Evolutionary conservation across 257 asterid genomes (phyloP).

Genomic region (Lycium ferocissimum): DNA sequence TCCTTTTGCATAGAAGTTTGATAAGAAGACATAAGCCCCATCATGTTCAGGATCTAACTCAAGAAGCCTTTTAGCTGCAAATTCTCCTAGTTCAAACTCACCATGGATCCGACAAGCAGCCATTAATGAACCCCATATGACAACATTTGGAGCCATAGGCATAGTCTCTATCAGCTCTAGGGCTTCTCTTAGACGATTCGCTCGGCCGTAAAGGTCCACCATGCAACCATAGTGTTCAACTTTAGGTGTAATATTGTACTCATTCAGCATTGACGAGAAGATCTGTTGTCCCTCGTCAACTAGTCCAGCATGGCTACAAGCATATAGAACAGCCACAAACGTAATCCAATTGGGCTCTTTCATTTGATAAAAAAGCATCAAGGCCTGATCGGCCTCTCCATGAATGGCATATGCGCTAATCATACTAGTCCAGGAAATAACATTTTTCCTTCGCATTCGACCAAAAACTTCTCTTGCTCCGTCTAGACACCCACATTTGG

Average conservation of each 20-base stretch:
- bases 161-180: slow-evolving; percentile 65
- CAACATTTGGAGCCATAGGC: slow-evolving; percentile 80
- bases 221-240: slow-evolving; percentile 83
- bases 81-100: slow-evolving; percentile 71
- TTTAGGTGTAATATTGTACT: slow-evolving; percentile 60
- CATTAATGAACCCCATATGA: slow-evolving; percentile 86
- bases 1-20: slow-evolving; percentile 69
- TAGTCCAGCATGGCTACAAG: slow-evolving; percentile 80
- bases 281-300: slow-evolving; percentile 61
- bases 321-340: slow-evolving; percentile 70
- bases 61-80: slow-evolving; percentile 72
- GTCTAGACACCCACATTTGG: slow-evolving; percentile 74
- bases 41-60: slow-evolving; percentile 71
- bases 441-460: slow-evolving; percentile 57
- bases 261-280: slow-evolving; percentile 65
- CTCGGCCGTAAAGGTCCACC: slow-evolving; percentile 81
- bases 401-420: slow-evolving; percentile 64
- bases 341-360: slow-evolving; percentile 78
- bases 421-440: slow-evolving; percentile 82
- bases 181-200: slow-evolving; percentile 61
- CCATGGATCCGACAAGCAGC: slow-evolving; percentile 70
- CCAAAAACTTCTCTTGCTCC: slow-evolving; percentile 58
- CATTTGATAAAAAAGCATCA: slow-evolving; percentile 61
- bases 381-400: slow-evolving; percentile 63
- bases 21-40: slow-evolving; percentile 81